Conservation (phyloP, 1,284 basidiomycete species). For the Salmacisia buchloeana region DNA sequence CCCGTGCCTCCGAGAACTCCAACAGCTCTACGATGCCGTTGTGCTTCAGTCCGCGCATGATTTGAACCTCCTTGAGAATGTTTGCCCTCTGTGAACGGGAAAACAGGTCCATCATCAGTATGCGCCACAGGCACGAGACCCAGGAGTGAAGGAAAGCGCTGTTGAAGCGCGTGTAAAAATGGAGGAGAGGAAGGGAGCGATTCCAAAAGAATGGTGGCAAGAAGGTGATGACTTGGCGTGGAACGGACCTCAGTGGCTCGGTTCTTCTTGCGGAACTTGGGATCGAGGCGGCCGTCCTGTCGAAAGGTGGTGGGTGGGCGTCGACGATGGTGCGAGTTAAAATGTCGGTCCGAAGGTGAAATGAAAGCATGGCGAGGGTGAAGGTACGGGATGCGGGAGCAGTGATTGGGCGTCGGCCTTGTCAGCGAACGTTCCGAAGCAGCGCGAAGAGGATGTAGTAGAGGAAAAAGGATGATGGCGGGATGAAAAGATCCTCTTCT, state of each 20-base stretch:
- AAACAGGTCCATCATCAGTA: constrained; percentile 26
- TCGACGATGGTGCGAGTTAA: no score
- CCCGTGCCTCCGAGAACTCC: constrained; percentile 66
- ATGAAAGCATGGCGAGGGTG: no score
- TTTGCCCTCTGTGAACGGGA: constrained; percentile 72
- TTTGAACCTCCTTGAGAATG: constrained; percentile 99
- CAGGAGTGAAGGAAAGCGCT: constrained; percentile 1
- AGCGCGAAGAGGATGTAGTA: no score
- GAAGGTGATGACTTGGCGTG: background rate
- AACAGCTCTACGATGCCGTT: constrained; percentile 68
- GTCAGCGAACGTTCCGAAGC: no score
- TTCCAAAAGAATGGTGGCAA: background rate
- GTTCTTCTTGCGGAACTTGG: background rate
- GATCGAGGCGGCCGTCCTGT: background rate
- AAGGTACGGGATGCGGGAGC: no score
- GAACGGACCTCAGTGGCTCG: constrained; percentile 45
- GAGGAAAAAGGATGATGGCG: no score
- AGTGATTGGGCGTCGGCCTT: no score
- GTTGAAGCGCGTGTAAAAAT: background rate
- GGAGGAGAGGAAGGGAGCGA: constrained; percentile 3
- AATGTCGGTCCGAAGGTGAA: no score
- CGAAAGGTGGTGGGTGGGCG: no score
- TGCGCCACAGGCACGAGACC: constrained; percentile 11
- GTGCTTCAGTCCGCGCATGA: constrained; percentile 93
- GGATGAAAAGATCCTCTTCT: no score